Evolutionary conservation across 2,329 filamentous ascomycete species (phyloP), one percentile per base, ranked within the genome.

Genomic region (Colletotrichum orchidophilum): DNA sequence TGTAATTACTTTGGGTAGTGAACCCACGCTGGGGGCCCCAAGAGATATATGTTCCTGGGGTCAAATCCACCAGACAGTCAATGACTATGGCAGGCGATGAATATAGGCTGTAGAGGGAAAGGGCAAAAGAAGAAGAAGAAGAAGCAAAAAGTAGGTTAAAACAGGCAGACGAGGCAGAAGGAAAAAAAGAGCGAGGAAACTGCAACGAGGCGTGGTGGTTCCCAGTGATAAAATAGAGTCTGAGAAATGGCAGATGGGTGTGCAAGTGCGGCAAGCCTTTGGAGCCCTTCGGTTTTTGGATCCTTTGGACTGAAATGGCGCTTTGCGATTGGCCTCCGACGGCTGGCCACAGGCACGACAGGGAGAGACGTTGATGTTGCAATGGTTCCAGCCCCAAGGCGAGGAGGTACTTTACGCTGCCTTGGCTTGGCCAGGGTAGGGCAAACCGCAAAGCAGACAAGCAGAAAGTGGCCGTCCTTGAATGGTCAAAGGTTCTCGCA

Each of bases 331-430:
- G 64, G 58, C 29, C 46, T 63, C 53, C 27, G 31, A 49, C 68
- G 68, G 68, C 64, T 68, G 53, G 64, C 63, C 64, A 68, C 68
- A 71, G 68, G 64, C 64, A 71, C 68, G 68, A 68, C 68, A 71
- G 68, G 68, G 68, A 71, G 68, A 63, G 58, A 50, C 42, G 68
- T 67, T 63, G 68, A 53, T 71, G 50, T 71, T 71, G 63, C 63
- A 62, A 71, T 63, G 27, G 33, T 58, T 35, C 64, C 64, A 63
- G 58, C 54, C 42, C 57, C 52, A 61, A 46, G 50, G 60, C 42
- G 49, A 58, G 63, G 49, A 58, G 63, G 57, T 57, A 62, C 57
- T 50, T 70, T 26, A 58, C 31, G 46, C 49, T 27, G 33, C 63
- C 55, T 46, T 46, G 39, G 39, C 39, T 52, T 42, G 53, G 24